These are phyloP conservation scores for Phylloporus arenicola DNA, from an alignment of 768 basidiomycete species.

Conservation along the genomic window DNA sequence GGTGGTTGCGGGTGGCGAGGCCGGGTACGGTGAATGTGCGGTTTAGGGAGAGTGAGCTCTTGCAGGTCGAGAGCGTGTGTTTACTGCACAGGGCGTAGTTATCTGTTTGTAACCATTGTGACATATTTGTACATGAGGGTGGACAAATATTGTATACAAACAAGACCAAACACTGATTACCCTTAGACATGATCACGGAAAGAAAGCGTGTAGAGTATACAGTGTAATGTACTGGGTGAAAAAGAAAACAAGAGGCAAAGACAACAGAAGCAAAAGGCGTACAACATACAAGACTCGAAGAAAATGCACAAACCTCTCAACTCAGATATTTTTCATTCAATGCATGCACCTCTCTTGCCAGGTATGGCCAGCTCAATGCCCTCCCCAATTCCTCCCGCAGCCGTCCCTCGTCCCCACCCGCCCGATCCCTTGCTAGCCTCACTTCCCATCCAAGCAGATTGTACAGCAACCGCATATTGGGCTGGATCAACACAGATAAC, in stretches of 20 bases:
- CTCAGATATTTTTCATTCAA: slow-evolving; percentile 80
- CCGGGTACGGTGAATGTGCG: slow-evolving; percentile 19
- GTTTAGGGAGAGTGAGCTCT: slow-evolving; percentile 22
- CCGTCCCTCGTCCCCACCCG: slow-evolving; percentile 44
- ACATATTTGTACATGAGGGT: no score
- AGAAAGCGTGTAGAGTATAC: no score
- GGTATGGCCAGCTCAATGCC: slow-evolving; percentile 77
- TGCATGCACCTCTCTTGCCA: slow-evolving; percentile 79
- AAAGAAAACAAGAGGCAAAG: not conserved
- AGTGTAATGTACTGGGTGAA: not conserved
- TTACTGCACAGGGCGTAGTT: slow-evolving; percentile 14
- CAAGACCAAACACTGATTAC: no score
- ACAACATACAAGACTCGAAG: not conserved
- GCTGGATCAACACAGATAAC: slow-evolving; percentile 87
- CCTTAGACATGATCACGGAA: no score
- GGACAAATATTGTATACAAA: no score
- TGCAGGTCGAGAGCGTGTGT: slow-evolving; percentile 19
- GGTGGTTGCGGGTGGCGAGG: slow-evolving; percentile 18
- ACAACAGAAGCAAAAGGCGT: not conserved
- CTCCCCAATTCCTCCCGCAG: slow-evolving; percentile 57
- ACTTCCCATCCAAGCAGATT: slow-evolving; percentile 95
- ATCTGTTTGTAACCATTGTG: no score
- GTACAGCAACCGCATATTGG: slow-evolving; percentile 93
- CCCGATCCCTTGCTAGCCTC: slow-evolving; percentile 75
- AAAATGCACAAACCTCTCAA: slow-evolving; percentile 18